These are phyloP conservation scores for Trichoderma citrinoviride DNA, from an alignment of 2,329 filamentous ascomycete species.

Conservation along the genomic window DNA sequence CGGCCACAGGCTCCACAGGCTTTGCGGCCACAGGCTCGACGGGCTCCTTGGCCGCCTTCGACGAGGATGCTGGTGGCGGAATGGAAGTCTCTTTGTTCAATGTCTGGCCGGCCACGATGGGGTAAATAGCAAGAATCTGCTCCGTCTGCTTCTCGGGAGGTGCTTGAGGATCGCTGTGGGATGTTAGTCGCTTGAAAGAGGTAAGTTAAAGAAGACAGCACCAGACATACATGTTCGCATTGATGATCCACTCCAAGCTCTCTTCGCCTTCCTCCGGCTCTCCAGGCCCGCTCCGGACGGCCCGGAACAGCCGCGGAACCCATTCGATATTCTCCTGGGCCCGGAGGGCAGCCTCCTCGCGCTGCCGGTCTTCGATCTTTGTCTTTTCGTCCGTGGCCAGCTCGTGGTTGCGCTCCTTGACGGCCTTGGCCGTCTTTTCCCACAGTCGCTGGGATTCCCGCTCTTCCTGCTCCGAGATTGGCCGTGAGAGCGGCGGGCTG, in stretches of 20 bases:
- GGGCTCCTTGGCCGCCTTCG: slow-evolving; percentile 20
- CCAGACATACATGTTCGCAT: slow-evolving; percentile 68
- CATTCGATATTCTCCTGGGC: slow-evolving; percentile 79
- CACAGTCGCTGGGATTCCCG: slow-evolving; percentile 89
- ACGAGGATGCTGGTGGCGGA: slow-evolving; percentile 40
- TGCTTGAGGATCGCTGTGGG: slow-evolving; percentile 38
- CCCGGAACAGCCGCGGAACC: slow-evolving; percentile 81
- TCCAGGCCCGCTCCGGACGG: slow-evolving; percentile 67
- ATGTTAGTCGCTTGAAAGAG: neutral
- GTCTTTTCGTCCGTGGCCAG: slow-evolving; percentile 92
- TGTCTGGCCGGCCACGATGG: slow-evolving; percentile 77
- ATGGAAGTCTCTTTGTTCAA: slow-evolving; percentile 54
- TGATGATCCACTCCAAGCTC: slow-evolving; percentile 92
- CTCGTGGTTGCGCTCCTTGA: slow-evolving; percentile 82
- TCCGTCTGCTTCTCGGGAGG: slow-evolving; percentile 69
- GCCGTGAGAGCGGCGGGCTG: slow-evolving; percentile 68
- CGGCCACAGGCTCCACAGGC: neutral
- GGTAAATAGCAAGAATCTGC: slow-evolving; percentile 83
- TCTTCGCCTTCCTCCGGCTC: slow-evolving; percentile 78
- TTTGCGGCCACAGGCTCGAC: neutral
- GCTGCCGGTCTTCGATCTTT: slow-evolving; percentile 89
- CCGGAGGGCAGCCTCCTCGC: slow-evolving; percentile 80
- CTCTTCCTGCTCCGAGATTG: slow-evolving; percentile 81
- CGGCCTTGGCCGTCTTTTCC: slow-evolving; percentile 75
- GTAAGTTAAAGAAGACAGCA: neutral